Percentiles rank a stretch among this genome's conserved stretches.
Evolutionary conservation across 2,329 filamentous ascomycete genomes (phyloP).

Genomic region (Epichloe hybrida): DNA sequence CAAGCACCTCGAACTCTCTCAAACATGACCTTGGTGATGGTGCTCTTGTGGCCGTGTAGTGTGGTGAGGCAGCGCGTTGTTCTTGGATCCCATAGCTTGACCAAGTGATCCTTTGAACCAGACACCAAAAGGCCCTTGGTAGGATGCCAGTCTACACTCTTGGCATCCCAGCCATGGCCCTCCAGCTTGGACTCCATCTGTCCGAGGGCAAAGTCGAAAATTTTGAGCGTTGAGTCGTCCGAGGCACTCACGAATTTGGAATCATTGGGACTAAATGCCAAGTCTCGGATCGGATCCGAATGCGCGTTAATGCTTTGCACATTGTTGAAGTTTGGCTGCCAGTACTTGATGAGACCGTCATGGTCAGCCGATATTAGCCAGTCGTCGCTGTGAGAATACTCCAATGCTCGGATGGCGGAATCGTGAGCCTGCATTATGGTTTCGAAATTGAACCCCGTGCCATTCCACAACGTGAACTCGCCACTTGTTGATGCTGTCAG

Average conservation of each 20-base stretch:
- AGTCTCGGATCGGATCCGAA: conserved; percentile 74
- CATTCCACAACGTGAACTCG: conserved; percentile 98
- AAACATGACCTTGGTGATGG: conserved; percentile 84
- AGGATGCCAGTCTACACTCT: conserved; percentile 95
- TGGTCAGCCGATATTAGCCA: conserved; percentile 95
- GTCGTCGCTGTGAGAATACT: conserved; percentile 90
- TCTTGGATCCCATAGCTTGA: conserved; percentile 97
- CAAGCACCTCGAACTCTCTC: conserved; percentile 74
- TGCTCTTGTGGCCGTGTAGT: conserved; percentile 93
- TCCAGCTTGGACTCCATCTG: conserved; percentile 70
- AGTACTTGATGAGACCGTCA: conserved; percentile 93
- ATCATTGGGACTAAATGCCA: conserved; percentile 89
- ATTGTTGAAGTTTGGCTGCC: conserved; percentile 98
- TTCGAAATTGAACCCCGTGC: conserved; percentile 97
- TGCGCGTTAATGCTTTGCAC: conserved; percentile 91
- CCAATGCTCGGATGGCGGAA: conserved; percentile 65
- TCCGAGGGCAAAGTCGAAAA: conserved; percentile 88
- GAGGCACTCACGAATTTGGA: conserved; percentile 92
- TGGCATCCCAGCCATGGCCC: conserved; percentile 97
- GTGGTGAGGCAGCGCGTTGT: conserved; percentile 83
- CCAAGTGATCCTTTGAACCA: conserved; percentile 91
- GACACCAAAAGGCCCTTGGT: conserved; percentile 88
- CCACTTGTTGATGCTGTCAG: conserved; percentile 91
- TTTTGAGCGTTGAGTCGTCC: conserved; percentile 85
- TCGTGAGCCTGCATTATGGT: conserved; percentile 98